Evolutionary conservation across 192 early-diverging fungal species (phyloP).

Genomic region (Kickxella alabastrina): DNA sequence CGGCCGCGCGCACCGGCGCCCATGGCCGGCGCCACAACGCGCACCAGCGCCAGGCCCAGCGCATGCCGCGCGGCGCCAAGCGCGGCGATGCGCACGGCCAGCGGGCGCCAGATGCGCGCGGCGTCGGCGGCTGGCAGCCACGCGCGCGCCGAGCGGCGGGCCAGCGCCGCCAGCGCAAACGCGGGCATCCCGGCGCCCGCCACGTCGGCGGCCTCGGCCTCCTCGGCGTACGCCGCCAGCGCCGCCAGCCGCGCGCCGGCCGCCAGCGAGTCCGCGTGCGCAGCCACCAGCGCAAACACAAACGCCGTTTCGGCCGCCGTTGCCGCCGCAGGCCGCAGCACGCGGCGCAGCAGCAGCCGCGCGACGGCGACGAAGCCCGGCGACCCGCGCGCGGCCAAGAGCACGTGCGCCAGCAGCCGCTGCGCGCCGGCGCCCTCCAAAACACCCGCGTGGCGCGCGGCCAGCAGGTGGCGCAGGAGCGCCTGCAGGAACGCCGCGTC

Average conservation of each 20-base stretch:
- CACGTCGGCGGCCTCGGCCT: neutral
- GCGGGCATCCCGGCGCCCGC: constrained; percentile 5
- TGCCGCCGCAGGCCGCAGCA: neutral
- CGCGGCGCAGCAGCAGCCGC: neutral
- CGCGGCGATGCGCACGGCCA: constrained; percentile 15
- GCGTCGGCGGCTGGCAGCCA: constrained; percentile 10
- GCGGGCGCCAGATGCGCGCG: constrained; percentile 13
- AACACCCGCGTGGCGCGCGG: neutral
- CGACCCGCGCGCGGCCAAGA: constrained; percentile 24
- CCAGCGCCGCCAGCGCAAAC: constrained; percentile 13
- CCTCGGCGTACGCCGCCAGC: neutral
- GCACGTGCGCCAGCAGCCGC: constrained; percentile 24
- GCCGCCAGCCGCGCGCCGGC: too few relatives aligned
- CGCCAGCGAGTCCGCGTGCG: constrained; percentile 14
- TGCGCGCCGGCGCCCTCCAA: constrained; percentile 10
- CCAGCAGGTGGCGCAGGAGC: constrained; percentile 33
- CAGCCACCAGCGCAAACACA: constrained; percentile 12
- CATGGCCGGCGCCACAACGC: constrained; percentile 14
- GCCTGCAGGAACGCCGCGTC: constrained; percentile 26
- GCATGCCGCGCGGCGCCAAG: constrained; percentile 15
- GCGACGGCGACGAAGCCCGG: constrained; percentile 1
- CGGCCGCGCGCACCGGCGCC: neutral
- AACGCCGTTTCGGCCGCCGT: constrained; percentile 5
- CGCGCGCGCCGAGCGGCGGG: constrained; percentile 5
- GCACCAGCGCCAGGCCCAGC: constrained; percentile 12